Conservation (phyloP, 2,329 filamentous ascomycete species). For the Colletotrichum tabaci region DNA sequence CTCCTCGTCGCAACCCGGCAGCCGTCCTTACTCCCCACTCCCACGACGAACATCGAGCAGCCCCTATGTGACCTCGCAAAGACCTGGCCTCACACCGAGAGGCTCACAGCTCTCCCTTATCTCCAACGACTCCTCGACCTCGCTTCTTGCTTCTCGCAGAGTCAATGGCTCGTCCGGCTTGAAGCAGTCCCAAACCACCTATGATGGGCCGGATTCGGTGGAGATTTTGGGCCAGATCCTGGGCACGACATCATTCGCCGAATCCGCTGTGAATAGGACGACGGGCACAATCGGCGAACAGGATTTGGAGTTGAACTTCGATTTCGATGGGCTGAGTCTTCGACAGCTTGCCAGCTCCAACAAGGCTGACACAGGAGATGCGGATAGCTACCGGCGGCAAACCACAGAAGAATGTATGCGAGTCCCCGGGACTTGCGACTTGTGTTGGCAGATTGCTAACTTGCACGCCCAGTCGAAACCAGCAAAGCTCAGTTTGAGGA, state of each 20-base stretch:
- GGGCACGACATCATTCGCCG: slow-evolving; percentile 45
- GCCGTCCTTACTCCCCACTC: slow-evolving; percentile 80
- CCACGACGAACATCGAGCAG: slow-evolving; percentile 77
- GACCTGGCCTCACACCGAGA: slow-evolving; percentile 77
- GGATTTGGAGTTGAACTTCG: slow-evolving; percentile 77
- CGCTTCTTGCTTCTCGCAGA: slow-evolving; percentile 76
- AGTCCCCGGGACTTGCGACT: background rate
- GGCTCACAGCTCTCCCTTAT: slow-evolving; percentile 85
- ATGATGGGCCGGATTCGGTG: slow-evolving; percentile 77
- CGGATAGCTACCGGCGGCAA: slow-evolving; percentile 60
- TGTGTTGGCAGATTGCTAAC: slow-evolving; percentile 37
- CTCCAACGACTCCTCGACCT: slow-evolving; percentile 83
- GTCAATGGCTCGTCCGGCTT: slow-evolving; percentile 76
- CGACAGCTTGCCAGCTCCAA: slow-evolving; percentile 73
- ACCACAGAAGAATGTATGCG: slow-evolving; percentile 80
- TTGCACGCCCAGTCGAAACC: slow-evolving; percentile 72
- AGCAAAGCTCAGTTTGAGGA: slow-evolving; percentile 91
- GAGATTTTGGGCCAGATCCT: slow-evolving; percentile 74
- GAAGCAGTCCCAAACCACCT: slow-evolving; percentile 69
- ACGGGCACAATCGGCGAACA: slow-evolving; percentile 56
- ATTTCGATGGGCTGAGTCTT: slow-evolving; percentile 85
- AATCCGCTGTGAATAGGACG: slow-evolving; percentile 35
- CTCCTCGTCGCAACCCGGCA: slow-evolving; percentile 65
- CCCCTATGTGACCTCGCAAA: slow-evolving; percentile 77
- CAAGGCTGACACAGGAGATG: slow-evolving; percentile 45